Conservation (phyloP, 176 grass and related monocot species). For the Cocos nucifera region DNA sequence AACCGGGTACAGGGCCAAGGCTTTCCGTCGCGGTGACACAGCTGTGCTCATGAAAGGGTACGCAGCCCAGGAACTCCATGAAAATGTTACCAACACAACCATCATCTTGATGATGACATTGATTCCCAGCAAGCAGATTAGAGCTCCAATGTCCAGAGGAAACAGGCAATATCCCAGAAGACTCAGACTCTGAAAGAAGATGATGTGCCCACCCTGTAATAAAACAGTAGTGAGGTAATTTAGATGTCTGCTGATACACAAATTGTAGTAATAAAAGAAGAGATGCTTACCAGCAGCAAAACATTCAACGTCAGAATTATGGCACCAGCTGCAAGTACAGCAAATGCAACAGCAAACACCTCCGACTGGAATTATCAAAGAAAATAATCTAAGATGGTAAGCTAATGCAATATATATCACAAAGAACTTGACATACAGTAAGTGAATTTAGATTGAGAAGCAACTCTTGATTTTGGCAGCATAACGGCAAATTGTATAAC, state of each 20-base stretch:
- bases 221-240: background rate
- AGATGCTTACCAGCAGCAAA: slow-evolving; percentile 1
- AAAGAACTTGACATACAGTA: too few relatives aligned
- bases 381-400: too few relatives aligned
- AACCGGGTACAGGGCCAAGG: background rate
- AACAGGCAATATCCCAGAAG: slow-evolving; percentile 1
- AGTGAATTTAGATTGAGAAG: too few relatives aligned
- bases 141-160: slow-evolving; percentile 1
- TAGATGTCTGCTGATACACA: too few relatives aligned
- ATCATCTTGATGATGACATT: slow-evolving; percentile 1
- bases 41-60: background rate
- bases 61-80: background rate
- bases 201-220: slow-evolving; percentile 1
- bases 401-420: too few relatives aligned
- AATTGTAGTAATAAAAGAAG: background rate
- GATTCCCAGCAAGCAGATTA: background rate
- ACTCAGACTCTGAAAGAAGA: background rate
- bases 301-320: background rate
- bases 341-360: background rate
- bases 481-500: too few relatives aligned
- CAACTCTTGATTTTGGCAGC: too few relatives aligned
- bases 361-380: background rate
- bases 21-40: background rate
- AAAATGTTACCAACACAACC: background rate
- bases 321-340: background rate